Evolutionary conservation across 2,329 filamentous ascomycete species (phyloP).

Genomic region (Fusarium goolgardi): DNA sequence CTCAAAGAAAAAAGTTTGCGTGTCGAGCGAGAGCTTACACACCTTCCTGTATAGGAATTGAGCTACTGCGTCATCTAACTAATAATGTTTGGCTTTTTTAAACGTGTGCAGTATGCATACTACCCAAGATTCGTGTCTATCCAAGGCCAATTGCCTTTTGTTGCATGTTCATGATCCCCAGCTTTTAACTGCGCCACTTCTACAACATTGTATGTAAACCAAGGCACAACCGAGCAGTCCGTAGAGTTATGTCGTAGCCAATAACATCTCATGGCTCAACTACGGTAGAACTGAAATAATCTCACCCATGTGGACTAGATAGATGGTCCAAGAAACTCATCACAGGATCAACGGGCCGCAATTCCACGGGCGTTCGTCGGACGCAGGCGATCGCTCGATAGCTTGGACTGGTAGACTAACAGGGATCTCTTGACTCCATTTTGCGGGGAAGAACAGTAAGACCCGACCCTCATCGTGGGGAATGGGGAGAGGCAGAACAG

Average conservation of each 20-base stretch:
- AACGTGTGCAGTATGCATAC: slow-evolving; percentile 23
- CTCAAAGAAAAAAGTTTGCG: not conserved
- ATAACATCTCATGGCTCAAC: not conserved
- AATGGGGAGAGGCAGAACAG: slow-evolving; percentile 4
- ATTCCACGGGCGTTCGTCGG: slow-evolving; percentile 37
- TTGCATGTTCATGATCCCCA: not conserved
- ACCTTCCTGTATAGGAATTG: slow-evolving; percentile 32
- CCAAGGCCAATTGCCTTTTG: not conserved
- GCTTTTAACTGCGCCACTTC: slow-evolving; percentile 1
- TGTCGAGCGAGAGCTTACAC: slow-evolving; percentile 2
- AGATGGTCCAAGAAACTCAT: slow-evolving; percentile 27
- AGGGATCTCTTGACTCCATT: slow-evolving; percentile 7
- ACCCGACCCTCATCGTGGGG: slow-evolving; percentile 20
- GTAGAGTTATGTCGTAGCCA: not conserved
- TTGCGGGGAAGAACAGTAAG: slow-evolving; percentile 33
- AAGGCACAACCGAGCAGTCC: not conserved
- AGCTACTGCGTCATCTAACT: slow-evolving; percentile 17
- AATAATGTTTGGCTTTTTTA: slow-evolving; percentile 24
- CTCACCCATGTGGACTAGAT: not conserved
- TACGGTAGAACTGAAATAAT: not conserved
- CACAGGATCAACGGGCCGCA: slow-evolving; percentile 33
- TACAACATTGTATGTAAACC: slow-evolving; percentile 1
- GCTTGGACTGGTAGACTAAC: slow-evolving; percentile 7
- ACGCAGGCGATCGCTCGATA: slow-evolving; percentile 36
- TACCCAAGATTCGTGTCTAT: slow-evolving; percentile 10